Evolutionary conservation across 306 rosid species (phyloP), one percentile per base, ranked within the genome.

Genomic region (Mimosa bimucronata): DNA sequence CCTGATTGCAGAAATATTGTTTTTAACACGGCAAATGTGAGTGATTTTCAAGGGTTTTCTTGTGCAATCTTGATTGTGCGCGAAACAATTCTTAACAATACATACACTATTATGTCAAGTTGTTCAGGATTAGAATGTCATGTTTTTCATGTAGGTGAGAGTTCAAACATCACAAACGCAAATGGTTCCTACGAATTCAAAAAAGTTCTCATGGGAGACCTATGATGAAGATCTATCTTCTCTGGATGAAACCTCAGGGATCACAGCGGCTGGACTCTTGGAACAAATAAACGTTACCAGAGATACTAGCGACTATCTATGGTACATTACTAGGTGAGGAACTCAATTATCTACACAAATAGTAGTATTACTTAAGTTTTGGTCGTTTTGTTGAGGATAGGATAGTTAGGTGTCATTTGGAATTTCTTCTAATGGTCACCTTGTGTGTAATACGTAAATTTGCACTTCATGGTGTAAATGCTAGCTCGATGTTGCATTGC

Each of bases 311-410:
- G 99, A 95, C 80, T 95, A 95, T 80, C 88, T 95, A 26, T 95
- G 99, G 99, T 95, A 93, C 90, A 91, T 86, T 75, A 95, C 97
- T 55, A 93, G 94, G 99, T 95, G 78, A 83, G 94, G 37, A 23
- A 10, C 31, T 11, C 65, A 1, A 21, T 73, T 23, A 21, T 69
- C 71, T 79, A 28, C 60, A 66, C 5, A 37, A 66, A 61, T 13
- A 9, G 4, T 60, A 10, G 4, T 5, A 10, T 23, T 60, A 13
- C 18, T 26, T 0, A 25, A 26, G 66, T 25, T 1, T 60, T 11
- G 9, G 34, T 34, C 26, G 31, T 18, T 66, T 16, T 19, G 14
- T 34, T 66, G 23, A 66, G 31, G 28, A 67, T 38, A 19, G 25
- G 40, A 65, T 29, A 23, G 65, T 6, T 57, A 23, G 65, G 30